Conservation (phyloP, 2,329 filamentous ascomycete genomes). For the Leptographium lundbergii region DNA sequence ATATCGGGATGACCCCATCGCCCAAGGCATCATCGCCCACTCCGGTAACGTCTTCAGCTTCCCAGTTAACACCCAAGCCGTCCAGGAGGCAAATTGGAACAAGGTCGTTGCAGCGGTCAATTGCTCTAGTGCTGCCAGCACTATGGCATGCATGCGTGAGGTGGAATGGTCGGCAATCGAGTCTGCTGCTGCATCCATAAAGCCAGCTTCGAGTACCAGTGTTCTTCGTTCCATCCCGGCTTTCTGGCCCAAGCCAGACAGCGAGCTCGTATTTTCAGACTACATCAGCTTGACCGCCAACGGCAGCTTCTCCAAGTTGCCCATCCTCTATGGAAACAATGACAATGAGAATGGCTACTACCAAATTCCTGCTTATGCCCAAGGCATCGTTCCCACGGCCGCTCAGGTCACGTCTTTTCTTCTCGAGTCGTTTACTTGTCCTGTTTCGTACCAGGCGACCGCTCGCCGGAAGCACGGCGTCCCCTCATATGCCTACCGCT, state of each 20-base stretch:
- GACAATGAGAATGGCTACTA: conserved; percentile 36
- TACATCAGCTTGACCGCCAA: conserved; percentile 21
- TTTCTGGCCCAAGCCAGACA: conserved; percentile 30
- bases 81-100: conserved; percentile 28
- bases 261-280: conserved; percentile 26
- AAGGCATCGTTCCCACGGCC: conserved; percentile 24
- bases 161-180: conserved; percentile 23
- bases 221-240: conserved; percentile 23
- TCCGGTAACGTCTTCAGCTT: conserved; percentile 35
- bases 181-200: conserved; percentile 22
- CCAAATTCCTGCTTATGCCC: conserved; percentile 27
- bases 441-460: conserved; percentile 24
- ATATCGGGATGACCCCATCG: conserved; percentile 34
- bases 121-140: conserved; percentile 20
- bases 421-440: conserved; percentile 33
- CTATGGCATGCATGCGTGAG: conserved; percentile 25
- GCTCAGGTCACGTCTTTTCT: conserved; percentile 26
- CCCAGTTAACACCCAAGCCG: conserved; percentile 21
- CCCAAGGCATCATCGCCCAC: conserved; percentile 30
- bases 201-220: conserved; percentile 19
- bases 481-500: conserved; percentile 32
- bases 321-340: conserved; percentile 29
- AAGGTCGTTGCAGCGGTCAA: conserved; percentile 24
- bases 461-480: conserved; percentile 22
- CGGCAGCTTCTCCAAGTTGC: conserved; percentile 26